These are phyloP conservation scores for Protomyces inundatus DNA, from an alignment of 1,139 yeast species.

Conservation along the genomic window DNA sequence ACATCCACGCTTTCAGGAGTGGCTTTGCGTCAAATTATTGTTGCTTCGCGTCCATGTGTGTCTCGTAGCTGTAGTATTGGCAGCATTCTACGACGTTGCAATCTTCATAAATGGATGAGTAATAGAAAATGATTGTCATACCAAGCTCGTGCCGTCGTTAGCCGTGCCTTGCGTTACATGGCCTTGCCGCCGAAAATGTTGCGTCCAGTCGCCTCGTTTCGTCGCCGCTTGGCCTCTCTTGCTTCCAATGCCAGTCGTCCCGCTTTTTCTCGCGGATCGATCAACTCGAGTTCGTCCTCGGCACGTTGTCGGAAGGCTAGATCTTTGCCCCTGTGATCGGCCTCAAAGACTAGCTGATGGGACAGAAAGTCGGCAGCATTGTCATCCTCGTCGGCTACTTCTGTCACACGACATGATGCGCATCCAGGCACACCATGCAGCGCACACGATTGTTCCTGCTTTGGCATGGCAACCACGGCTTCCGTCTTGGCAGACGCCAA, in stretches of 20 bases:
- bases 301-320: conserved; percentile 10
- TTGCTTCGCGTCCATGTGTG: too few relatives aligned
- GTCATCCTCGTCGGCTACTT: conserved; percentile 34
- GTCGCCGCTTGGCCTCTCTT: background rate
- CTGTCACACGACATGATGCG: conserved; percentile 33
- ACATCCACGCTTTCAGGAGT: too few relatives aligned
- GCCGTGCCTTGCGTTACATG: too few relatives aligned
- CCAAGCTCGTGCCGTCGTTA: too few relatives aligned
- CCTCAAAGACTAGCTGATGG: conserved; percentile 30
- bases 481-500: conserved; percentile 29
- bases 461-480: background rate
- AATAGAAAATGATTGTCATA: too few relatives aligned
- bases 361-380: conserved; percentile 28
- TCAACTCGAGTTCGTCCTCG: conserved; percentile 26
- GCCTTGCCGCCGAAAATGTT: background rate
- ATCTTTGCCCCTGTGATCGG: conserved; percentile 30
- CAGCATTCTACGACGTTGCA: too few relatives aligned
- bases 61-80: too few relatives aligned
- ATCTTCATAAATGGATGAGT: too few relatives aligned
- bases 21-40: too few relatives aligned
- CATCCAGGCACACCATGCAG: conserved; percentile 33
- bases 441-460: conserved; percentile 30
- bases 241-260: background rate
- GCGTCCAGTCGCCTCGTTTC: conserved; percentile 8
- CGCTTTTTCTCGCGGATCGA: conserved; percentile 29